Conservation (phyloP, 2,329 filamentous ascomycete species). For the Fusarium dimerum region DNA sequence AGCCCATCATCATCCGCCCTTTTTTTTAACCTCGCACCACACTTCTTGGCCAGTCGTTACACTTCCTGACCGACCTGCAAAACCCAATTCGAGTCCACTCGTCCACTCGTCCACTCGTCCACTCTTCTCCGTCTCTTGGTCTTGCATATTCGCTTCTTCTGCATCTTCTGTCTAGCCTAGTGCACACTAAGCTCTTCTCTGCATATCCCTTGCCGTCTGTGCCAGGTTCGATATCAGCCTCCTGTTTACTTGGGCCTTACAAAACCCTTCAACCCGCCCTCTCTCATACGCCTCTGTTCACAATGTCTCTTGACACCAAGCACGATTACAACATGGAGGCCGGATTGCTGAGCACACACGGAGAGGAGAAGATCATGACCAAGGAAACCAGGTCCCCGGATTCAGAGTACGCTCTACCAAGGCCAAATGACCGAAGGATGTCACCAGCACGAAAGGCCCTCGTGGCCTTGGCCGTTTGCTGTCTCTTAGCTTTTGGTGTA, state of each 20-base stretch:
- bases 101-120: constrained; percentile 18
- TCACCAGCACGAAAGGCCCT: constrained; percentile 27
- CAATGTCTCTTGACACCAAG: constrained; percentile 25
- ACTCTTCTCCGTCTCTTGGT: constrained; percentile 16
- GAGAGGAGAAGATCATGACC: constrained; percentile 32
- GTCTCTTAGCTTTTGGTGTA: constrained; percentile 24
- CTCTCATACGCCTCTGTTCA: constrained; percentile 13
- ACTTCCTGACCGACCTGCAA: constrained; percentile 17
- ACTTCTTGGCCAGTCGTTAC: constrained; percentile 25
- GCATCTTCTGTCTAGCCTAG: constrained; percentile 1
- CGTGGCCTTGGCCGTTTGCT: constrained; percentile 27
- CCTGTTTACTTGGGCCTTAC: constrained; percentile 19
- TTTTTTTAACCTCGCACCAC: constrained; percentile 22
- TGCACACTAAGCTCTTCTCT: constrained; percentile 22
- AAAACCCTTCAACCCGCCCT: constrained; percentile 24
- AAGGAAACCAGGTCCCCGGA: constrained; percentile 30
- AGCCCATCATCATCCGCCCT: constrained; percentile 18
- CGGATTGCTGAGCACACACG: constrained; percentile 30
- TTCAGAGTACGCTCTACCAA: constrained; percentile 20
- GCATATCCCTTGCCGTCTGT: constrained; percentile 21
- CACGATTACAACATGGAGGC: constrained; percentile 32
- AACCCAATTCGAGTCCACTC: constrained; percentile 16
- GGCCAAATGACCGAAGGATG: constrained; percentile 15
- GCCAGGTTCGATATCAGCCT: constrained; percentile 20
- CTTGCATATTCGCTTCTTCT: constrained; percentile 17